Evolutionary conservation across 257 asterid genomes (phyloP).

Genomic region (Solanum peruvianum): DNA sequence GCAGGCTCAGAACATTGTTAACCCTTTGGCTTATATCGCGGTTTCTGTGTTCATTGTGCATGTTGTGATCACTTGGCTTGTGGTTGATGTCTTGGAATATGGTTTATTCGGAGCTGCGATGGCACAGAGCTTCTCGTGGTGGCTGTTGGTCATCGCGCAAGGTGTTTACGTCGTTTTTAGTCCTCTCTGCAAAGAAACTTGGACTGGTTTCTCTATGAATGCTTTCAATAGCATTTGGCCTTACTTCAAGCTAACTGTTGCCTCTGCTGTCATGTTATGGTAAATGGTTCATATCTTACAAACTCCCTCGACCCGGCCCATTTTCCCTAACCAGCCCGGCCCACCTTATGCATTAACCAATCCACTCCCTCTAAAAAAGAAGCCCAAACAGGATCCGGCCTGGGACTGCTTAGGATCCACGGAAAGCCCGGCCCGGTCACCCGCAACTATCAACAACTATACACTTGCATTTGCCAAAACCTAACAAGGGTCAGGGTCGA

Average conservation of each 20-base stretch:
- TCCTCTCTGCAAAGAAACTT: constrained; percentile 17
- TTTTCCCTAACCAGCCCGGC: background rate
- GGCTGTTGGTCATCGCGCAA: constrained; percentile 15
- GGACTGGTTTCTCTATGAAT: constrained; percentile 15
- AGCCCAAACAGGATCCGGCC: background rate
- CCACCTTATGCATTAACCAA: background rate
- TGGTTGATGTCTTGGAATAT: constrained; percentile 3
- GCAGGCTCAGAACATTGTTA: constrained; percentile 25
- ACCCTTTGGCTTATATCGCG: constrained; percentile 19
- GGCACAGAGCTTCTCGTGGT: constrained; percentile 17
- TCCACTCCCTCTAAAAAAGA: background rate
- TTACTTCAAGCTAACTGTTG: constrained; percentile 18
- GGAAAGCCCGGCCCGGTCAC: background rate
- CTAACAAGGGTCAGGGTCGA: background rate
- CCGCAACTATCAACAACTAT: background rate
- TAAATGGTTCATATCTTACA: background rate
- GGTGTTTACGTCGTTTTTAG: constrained; percentile 9
- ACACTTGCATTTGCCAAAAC: background rate
- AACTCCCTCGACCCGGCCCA: background rate
- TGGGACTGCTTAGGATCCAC: background rate
- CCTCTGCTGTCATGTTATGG: constrained; percentile 23
- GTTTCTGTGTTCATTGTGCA: constrained; percentile 11
- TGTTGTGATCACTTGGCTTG: constrained; percentile 17
- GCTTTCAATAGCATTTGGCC: constrained; percentile 18
- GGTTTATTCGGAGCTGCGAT: constrained; percentile 17